Base-by-base conservation (phyloP, 2,329 filamentous ascomycete genomes). In the Colletotrichum godetiae region DNA sequence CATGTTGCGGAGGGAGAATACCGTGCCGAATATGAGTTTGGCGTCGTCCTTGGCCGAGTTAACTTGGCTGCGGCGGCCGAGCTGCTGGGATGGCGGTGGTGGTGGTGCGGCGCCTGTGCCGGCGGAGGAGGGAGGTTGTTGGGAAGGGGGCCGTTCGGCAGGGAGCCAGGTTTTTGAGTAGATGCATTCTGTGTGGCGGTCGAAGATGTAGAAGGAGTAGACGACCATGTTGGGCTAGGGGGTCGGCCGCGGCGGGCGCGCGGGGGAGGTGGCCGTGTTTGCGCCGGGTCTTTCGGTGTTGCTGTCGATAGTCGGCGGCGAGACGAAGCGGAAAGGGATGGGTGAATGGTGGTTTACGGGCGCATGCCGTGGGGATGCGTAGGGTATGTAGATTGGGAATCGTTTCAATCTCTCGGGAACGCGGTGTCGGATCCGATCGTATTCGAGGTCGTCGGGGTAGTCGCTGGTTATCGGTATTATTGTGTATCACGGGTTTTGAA, bases 121-220 rank as follows among this genome's bases (percentile, higher is more conserved):
- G 33, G 22, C 81, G 27, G 76, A 74, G 83, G 87, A 68, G 84
- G 82, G 75, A 84, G 84, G 59, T 87, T 88, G 64, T 86, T 82
- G 74, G 49, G 81, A 81, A 74, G 79, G 80, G 76, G 82, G 79
- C 76, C 81, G 78, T 77, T 77, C 75, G 62, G 72, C 46, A 57
- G 90, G 88, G 53, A 92, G 87, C 96, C 96, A 99, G 81, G 92
- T 92, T 79, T 94, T 94, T 82, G 92, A 93, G 91, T 98, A 99
- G 85, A 99, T 95, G 87, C 97, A 99, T 86, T 98, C 96, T 81
- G 97, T 98, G 85, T 99, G 97, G 77, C 97, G 93, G 86, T 99
- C 97, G 83, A 99, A 99, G 81, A 99, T 98, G 88, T 98, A 98
- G 86, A 99, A 98, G 73, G 95, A 95, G 86, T 97, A 98, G 83